Conservation (phyloP, 75 land plant genomes). For the Cryptomeria japonica region DNA sequence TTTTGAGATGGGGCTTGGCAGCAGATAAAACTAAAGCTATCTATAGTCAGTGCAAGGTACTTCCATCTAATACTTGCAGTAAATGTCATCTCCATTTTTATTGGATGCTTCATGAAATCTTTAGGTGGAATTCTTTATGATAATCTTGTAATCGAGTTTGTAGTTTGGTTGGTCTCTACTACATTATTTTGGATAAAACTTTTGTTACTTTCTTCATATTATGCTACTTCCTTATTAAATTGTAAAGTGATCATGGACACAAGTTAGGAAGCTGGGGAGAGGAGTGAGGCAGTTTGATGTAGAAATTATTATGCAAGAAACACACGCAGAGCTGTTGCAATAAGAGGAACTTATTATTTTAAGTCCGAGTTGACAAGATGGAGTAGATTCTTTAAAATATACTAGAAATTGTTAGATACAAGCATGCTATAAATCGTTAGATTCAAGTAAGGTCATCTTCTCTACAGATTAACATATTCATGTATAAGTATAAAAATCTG, state of each 20-base stretch:
- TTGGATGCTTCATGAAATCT: constrained; percentile 5
- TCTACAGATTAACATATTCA: no score
- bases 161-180: background rate
- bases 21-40: constrained; percentile 90
- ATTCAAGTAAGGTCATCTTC: no score
- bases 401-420: background rate
- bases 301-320: background rate
- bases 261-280: background rate
- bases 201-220: background rate
- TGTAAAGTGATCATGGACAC: background rate
- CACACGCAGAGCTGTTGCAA: background rate
- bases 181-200: background rate
- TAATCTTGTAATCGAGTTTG: background rate
- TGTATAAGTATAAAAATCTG: no score
- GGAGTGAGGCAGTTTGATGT: background rate
- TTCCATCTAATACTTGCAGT: background rate
- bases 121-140: background rate
- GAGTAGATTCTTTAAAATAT: background rate
- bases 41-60: constrained; percentile 94
- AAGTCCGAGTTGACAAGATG: background rate
- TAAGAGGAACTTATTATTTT: background rate
- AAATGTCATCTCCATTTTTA: background rate
- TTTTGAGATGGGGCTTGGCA: constrained; percentile 88
- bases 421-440: no score
- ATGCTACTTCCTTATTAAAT: background rate